Evolutionary conservation across 139 green algal species (phyloP).

Genomic region (Volvox africanus): DNA sequence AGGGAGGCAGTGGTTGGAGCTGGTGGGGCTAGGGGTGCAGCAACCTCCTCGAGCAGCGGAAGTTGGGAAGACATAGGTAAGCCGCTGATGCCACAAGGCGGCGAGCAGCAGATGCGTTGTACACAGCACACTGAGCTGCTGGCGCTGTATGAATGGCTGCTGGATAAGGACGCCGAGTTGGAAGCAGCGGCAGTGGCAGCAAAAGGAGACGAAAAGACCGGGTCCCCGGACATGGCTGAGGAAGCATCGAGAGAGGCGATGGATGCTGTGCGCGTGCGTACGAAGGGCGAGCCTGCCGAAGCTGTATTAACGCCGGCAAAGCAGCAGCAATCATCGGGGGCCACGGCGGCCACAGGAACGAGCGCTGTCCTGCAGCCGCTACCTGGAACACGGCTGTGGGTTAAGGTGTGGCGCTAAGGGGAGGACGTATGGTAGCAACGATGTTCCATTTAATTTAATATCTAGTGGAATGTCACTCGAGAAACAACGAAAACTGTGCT

Average conservation of each 20-base stretch:
- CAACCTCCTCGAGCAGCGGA: background rate
- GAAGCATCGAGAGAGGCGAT: background rate
- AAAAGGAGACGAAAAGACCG: background rate
- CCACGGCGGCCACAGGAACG: background rate
- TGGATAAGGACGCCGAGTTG: background rate
- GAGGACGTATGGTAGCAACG: no score
- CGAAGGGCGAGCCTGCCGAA: background rate
- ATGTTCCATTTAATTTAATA: no score
- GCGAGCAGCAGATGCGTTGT: background rate
- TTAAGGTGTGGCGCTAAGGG: background rate
- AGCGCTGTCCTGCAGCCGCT: background rate
- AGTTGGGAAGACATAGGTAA: background rate
- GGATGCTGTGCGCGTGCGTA: background rate
- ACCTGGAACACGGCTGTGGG: background rate
- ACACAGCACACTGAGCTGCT: background rate
- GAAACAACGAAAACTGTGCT: no score
- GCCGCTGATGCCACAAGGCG: background rate
- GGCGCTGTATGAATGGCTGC: constrained; percentile 4
- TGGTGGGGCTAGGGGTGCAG: background rate
- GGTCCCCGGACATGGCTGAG: background rate
- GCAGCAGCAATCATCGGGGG: background rate
- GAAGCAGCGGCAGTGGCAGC: background rate
- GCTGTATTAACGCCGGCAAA: background rate
- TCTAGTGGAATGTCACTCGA: no score
- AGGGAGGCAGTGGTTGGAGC: no score